A percentile compares a stretch with the other conserved stretches of the same genome.
Evolutionary conservation across 805 yeast species (phyloP).

Genomic region (Yamadazyma olivae): DNA sequence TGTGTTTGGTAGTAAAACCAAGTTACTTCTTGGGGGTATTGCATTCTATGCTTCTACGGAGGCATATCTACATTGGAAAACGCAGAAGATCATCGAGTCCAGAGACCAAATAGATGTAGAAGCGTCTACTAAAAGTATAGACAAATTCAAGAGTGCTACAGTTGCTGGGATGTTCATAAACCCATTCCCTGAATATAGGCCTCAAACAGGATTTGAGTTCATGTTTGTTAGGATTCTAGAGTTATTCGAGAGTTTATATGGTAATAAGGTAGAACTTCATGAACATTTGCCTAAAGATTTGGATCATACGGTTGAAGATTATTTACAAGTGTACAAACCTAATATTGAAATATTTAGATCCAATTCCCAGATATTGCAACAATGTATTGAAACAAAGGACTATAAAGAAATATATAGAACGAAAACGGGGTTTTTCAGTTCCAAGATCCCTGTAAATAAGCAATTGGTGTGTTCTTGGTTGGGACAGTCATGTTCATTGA

Average conservation of each 20-base stretch:
- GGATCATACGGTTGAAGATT: conserved; percentile 47
- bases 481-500: conserved; percentile 84
- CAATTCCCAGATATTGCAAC: conserved; percentile 27
- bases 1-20: conserved; percentile 8
- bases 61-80: conserved; percentile 52
- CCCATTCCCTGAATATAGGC: conserved; percentile 87
- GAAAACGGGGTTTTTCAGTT: background rate
- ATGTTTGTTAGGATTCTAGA: conserved; percentile 70
- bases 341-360: conserved; percentile 43
- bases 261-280: conserved; percentile 34
- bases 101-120: conserved; percentile 32
- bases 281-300: conserved; percentile 27
- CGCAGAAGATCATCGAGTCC: conserved; percentile 47
- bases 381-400: conserved; percentile 16
- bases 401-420: conserved; percentile 1
- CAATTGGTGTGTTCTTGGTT: conserved; percentile 81
- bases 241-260: conserved; percentile 54
- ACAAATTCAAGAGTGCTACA: conserved; percentile 33
- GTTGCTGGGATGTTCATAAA: conserved; percentile 81
- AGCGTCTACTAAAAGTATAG: conserved; percentile 8
- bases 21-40: conserved; percentile 41
- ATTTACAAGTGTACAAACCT: conserved; percentile 63
- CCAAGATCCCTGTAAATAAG: conserved; percentile 32
- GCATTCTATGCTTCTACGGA: conserved; percentile 65
- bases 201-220: conserved; percentile 87